These are phyloP conservation scores for Penicillium canariense DNA, from an alignment of 495 filamentous ascomycete species.

Conservation along the genomic window DNA sequence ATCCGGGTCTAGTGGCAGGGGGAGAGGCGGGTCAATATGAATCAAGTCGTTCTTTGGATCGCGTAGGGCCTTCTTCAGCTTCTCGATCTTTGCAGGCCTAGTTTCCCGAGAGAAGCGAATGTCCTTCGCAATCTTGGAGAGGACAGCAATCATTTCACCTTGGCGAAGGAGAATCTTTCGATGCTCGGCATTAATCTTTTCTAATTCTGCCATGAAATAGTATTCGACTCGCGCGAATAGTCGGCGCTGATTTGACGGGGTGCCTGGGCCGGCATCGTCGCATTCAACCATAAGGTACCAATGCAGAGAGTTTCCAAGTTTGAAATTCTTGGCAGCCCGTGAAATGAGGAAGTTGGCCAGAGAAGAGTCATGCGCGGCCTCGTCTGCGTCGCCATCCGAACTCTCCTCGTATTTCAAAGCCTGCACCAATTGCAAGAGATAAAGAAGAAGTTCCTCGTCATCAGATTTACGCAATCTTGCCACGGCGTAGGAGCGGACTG, in stretches of 20 bases:
- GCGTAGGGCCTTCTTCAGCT: slow-evolving; percentile 73
- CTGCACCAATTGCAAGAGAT: slow-evolving; percentile 92
- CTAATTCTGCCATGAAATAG: slow-evolving; percentile 89
- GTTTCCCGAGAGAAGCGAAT: slow-evolving; percentile 78
- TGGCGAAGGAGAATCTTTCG: slow-evolving; percentile 78
- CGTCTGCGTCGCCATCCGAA: slow-evolving; percentile 53
- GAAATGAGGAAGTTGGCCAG: slow-evolving; percentile 86
- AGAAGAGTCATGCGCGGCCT: slow-evolving; percentile 75
- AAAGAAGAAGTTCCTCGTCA: slow-evolving; percentile 88
- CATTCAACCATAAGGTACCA: slow-evolving; percentile 99
- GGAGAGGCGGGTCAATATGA: slow-evolving; percentile 79
- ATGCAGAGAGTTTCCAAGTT: slow-evolving; percentile 90
- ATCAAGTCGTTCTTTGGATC: slow-evolving; percentile 88
- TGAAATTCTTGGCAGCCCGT: slow-evolving; percentile 79
- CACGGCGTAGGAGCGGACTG: slow-evolving; percentile 89
- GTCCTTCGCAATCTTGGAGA: slow-evolving; percentile 88
- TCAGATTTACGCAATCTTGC: slow-evolving; percentile 87
- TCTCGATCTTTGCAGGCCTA: slow-evolving; percentile 74
- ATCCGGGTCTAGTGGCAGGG: slow-evolving; percentile 84
- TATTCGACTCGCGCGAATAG: slow-evolving; percentile 90
- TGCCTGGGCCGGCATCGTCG: slow-evolving; percentile 74
- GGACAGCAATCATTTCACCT: slow-evolving; percentile 81
- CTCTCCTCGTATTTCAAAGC: slow-evolving; percentile 93
- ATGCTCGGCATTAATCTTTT: slow-evolving; percentile 55
- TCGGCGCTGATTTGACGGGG: slow-evolving; percentile 66